Evolutionary conservation across 179 eudicot genomes (phyloP), one percentile per base, ranked within the genome.

Genomic region (Pouteria campechiana): DNA sequence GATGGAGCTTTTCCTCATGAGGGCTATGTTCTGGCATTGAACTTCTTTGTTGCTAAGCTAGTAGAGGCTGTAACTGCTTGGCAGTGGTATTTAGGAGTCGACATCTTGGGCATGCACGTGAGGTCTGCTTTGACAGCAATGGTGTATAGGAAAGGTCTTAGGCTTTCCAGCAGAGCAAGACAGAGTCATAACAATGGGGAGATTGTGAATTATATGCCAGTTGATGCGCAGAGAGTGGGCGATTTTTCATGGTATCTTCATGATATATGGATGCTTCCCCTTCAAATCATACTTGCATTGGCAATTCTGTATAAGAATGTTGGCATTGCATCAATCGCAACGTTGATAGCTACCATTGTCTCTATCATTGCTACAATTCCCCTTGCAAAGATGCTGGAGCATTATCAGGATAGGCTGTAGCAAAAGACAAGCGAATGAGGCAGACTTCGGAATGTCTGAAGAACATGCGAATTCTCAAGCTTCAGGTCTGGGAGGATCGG

Each of bases 61-160:
- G 75, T 85, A 24, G 97, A 89, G 78, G 78, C 90, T 6, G 52
- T 89, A 25, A 47, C 90, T 10, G 66, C 80, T 41, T 72, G 93
- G 32, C 98, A 90, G 38, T 90, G 95, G 95, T 85, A 90, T 58
- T 71, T 90, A 32, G 95, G 95, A 48, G 95, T 90, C 25, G 95
- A 90, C 57, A 81, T 90, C 58, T 49, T 90, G 67, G 97, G 97
- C 20, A 85, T 89, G 93, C 93, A 81, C 54, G 93, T 79, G 36
- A 70, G 90, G 59, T 85, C 95, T 24, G 94, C 90, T 62, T 63
- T 90, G 23, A 90, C 93, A 13, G 95, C 95, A 18, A 81, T 81
- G 86, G 93, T 90, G 2, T 90, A 79, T 45, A 48, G 76, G 32
- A 90, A 90, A 54, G 95, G 93, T 16, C 90, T 85, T 7, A 79